phyloP scores from a whole-genome alignment of 2,329 filamentous ascomycete species.

The Thermothelomyces thermophilus region DNA sequence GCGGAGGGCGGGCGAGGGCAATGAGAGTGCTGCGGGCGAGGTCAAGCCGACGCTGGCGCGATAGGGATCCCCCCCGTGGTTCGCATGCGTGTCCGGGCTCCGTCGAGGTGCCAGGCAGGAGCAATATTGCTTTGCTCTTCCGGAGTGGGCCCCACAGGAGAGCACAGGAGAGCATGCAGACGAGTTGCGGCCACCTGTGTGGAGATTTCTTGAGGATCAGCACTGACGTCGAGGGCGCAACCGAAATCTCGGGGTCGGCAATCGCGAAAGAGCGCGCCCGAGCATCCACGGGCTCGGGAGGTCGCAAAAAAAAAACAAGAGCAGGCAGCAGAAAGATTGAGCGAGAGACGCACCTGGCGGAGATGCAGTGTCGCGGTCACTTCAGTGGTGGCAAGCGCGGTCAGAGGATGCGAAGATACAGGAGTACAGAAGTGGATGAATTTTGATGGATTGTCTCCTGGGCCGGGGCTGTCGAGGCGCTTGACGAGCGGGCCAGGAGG shows the following conservation, averaged over 20 bases:
- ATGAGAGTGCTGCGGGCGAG: constrained; percentile 9
- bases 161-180: constrained; percentile 5
- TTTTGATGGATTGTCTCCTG: constrained; percentile 23
- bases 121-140: constrained; percentile 13
- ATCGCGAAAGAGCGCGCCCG: constrained; percentile 10
- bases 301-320: neutral
- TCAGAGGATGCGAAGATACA: constrained; percentile 17
- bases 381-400: constrained; percentile 17
- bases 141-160: constrained; percentile 9
- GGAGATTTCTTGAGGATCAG: constrained; percentile 15
- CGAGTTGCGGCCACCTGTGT: constrained; percentile 17
- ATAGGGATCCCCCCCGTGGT: neutral
- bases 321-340: neutral
- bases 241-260: constrained; percentile 7
- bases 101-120: constrained; percentile 3
- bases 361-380: constrained; percentile 13
- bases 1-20: constrained; percentile 21
- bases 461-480: constrained; percentile 20
- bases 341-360: constrained; percentile 13
- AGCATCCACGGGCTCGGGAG: neutral
- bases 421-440: constrained; percentile 24
- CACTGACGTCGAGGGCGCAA: constrained; percentile 19
- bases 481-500: constrained; percentile 20
- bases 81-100: constrained; percentile 14
- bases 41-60: constrained; percentile 1